Evolutionary conservation across 257 asterid genomes (phyloP).

Genomic region (Nicotiana sylvestris): DNA sequence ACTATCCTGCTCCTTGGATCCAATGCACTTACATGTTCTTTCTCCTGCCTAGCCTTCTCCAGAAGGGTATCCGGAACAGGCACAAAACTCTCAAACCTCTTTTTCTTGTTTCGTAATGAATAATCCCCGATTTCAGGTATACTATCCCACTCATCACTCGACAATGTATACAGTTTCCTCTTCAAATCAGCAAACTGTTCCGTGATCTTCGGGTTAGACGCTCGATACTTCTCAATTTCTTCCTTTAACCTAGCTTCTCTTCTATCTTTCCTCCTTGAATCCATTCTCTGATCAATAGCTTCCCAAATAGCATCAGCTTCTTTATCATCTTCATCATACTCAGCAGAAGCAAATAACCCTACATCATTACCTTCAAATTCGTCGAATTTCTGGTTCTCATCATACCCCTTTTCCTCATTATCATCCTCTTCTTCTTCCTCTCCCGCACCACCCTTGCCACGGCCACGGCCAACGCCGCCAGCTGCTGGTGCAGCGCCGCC

Average conservation of each 20-base stretch:
- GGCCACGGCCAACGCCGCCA: slow-evolving; percentile 60
- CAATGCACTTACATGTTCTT: slow-evolving; percentile 81
- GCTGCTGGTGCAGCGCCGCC: slow-evolving; percentile 43
- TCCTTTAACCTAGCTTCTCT: slow-evolving; percentile 92
- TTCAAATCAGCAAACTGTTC: slow-evolving; percentile 93
- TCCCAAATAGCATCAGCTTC: slow-evolving; percentile 92
- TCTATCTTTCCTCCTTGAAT: slow-evolving; percentile 77
- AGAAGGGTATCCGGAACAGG: slow-evolving; percentile 85
- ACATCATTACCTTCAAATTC: slow-evolving; percentile 93
- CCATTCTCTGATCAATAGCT: slow-evolving; percentile 80
- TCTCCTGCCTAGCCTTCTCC: slow-evolving; percentile 93
- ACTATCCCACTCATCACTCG: slow-evolving; percentile 75
- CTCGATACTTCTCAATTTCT: slow-evolving; percentile 88
- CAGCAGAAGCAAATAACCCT: slow-evolving; percentile 84
- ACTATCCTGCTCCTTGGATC: slow-evolving; percentile 80
- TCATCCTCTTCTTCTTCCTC: slow-evolving; percentile 86
- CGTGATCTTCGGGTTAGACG: slow-evolving; percentile 80
- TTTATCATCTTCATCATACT: slow-evolving; percentile 93
- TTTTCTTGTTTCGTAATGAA: slow-evolving; percentile 74
- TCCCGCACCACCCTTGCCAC: slow-evolving; percentile 53
- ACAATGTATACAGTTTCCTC: slow-evolving; percentile 60
- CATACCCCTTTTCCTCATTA: slow-evolving; percentile 74
- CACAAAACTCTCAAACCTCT: slow-evolving; percentile 83
- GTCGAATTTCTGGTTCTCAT: slow-evolving; percentile 86
- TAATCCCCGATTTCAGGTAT: slow-evolving; percentile 93